Percentiles rank a stretch among this genome's conserved stretches.
These are phyloP conservation scores for Lichtheimia corymbifera DNA, from an alignment of 371 early-diverging fungal genomes.

Conservation along the genomic window DNA sequence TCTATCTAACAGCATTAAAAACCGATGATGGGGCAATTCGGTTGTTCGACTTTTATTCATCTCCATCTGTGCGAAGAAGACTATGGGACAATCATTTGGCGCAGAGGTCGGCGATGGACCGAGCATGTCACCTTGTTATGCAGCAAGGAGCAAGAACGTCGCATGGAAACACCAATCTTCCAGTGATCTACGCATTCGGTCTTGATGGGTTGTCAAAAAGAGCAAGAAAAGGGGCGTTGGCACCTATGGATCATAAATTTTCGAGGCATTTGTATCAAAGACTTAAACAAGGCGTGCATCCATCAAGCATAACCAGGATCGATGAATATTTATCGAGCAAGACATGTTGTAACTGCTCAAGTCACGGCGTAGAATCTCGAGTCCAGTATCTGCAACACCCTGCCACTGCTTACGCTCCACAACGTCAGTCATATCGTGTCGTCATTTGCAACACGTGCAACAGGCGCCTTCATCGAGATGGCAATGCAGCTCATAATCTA, in stretches of 20 bases:
- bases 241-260: too few species aligned
- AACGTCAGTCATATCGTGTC: too few species aligned
- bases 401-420: too few species aligned
- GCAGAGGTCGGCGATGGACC: background rate
- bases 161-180: background rate
- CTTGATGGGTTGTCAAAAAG: background rate
- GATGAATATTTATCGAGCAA: too few species aligned
- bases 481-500: background rate
- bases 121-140: background rate
- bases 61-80: background rate
- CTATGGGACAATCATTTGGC: background rate
- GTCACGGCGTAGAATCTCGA: too few species aligned
- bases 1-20: background rate
- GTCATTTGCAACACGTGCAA: background rate
- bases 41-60: background rate
- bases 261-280: too few species aligned
- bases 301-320: too few species aligned
- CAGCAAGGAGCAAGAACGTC: background rate
- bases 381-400: too few species aligned
- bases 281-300: too few species aligned
- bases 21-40: background rate
- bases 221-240: background rate
- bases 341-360: too few species aligned
- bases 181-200: background rate
- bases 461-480: background rate